Conservation (phyloP, 768 basidiomycete genomes). For the Suillus cothurnatus region DNA sequence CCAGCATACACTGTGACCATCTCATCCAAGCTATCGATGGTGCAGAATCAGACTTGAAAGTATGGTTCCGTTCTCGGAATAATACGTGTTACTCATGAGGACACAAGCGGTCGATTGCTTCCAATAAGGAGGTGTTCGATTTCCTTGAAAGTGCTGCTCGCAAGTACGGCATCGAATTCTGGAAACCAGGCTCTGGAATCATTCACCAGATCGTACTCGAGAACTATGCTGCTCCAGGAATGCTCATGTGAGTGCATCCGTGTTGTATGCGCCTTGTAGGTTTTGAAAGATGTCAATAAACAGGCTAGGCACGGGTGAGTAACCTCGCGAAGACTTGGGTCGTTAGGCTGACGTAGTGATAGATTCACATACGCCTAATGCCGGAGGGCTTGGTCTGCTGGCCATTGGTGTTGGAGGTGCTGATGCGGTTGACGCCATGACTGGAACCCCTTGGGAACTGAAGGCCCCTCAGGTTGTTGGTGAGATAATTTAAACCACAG, state of each 20-base stretch:
- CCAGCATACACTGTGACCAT: constrained; percentile 97
- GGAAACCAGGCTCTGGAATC: constrained; percentile 88
- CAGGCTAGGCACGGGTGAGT: constrained; percentile 81
- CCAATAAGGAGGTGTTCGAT: constrained; percentile 96
- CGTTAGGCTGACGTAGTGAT: constrained; percentile 15
- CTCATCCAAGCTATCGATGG: constrained; percentile 93
- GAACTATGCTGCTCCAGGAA: constrained; percentile 94
- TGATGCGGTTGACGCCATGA: constrained; percentile 98
- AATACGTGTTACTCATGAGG: constrained; percentile 2
- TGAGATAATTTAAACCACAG: constrained; percentile 33
- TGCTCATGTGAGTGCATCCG: constrained; percentile 69
- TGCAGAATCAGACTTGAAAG: constrained; percentile 84
- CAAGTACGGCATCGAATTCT: constrained; percentile 97
- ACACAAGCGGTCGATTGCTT: constrained; percentile 73
- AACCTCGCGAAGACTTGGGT: background rate
- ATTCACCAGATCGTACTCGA: constrained; percentile 99
- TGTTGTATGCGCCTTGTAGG: constrained; percentile 10
- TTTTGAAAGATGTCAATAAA: constrained; percentile 13
- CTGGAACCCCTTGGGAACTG: constrained; percentile 96
- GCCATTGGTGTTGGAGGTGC: constrained; percentile 99
- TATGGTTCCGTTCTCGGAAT: constrained; percentile 27
- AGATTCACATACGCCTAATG: constrained; percentile 99
- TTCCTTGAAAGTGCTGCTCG: constrained; percentile 91
- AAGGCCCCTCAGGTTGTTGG: constrained; percentile 88
- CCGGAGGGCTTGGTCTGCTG: constrained; percentile 93